Evolutionary conservation across 116 monocot species (phyloP).

Genomic region (Zostera marina): DNA sequence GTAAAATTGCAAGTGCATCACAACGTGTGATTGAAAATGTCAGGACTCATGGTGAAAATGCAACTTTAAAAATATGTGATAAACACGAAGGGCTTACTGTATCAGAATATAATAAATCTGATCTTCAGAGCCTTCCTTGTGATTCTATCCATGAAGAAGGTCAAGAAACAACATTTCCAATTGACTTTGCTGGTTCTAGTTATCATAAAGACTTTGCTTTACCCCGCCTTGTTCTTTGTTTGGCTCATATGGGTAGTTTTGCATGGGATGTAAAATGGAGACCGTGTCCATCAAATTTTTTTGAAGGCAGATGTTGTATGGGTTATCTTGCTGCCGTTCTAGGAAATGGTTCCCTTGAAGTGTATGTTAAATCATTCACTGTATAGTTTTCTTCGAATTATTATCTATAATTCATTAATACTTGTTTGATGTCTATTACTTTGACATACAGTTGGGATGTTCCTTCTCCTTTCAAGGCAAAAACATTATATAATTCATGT

Average conservation of each 20-base stretch:
- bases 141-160: background rate
- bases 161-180: background rate
- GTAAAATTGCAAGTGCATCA: background rate
- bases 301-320: constrained; percentile 23
- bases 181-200: background rate
- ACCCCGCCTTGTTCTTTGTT: constrained; percentile 52
- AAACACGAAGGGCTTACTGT: background rate
- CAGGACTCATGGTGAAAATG: background rate
- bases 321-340: constrained; percentile 79
- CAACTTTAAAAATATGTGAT: background rate
- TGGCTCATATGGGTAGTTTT: constrained; percentile 89
- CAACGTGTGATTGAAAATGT: background rate
- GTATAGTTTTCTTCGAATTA: too few species aligned
- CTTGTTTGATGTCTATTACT: background rate
- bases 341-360: constrained; percentile 88
- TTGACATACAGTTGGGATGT: constrained; percentile 61
- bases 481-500: constrained; percentile 30
- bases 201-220: constrained; percentile 24
- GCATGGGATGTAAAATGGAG: constrained; percentile 99
- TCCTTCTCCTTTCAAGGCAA: constrained; percentile 38
- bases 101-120: background rate
- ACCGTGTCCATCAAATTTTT: constrained; percentile 18
- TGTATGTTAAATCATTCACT: constrained; percentile 31
- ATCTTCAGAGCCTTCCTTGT: background rate
- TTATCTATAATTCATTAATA: too few species aligned